These are phyloP conservation scores for Lodderomyces theae DNA, from an alignment of 1,139 yeast genomes.

Conservation along the genomic window DNA sequence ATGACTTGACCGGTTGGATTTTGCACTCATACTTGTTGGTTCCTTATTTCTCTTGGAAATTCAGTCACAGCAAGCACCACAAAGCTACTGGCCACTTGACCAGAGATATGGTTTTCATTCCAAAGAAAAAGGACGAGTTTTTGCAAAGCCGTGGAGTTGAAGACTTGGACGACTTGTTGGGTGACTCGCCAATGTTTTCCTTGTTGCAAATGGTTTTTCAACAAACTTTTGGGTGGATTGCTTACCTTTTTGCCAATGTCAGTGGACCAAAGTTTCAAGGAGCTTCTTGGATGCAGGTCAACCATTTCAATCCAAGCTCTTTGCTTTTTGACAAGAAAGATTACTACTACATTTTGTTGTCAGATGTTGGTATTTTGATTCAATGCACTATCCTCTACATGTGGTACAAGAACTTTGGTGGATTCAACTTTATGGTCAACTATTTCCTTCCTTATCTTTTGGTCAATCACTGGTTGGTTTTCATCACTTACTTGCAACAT, in stretches of 20 bases:
- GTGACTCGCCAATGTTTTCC: conserved; percentile 55
- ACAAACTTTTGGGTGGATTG: conserved; percentile 55
- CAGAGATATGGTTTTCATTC: conserved; percentile 62
- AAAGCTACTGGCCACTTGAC: conserved; percentile 61
- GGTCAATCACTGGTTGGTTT: conserved; percentile 65
- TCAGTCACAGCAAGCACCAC: conserved; percentile 59
- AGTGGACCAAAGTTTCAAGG: conserved; percentile 51
- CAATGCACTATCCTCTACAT: conserved; percentile 42
- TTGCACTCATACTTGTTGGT: conserved; percentile 57
- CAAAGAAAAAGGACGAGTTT: conserved; percentile 50
- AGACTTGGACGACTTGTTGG: conserved; percentile 46
- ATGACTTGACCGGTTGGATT: conserved; percentile 59
- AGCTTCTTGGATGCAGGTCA: conserved; percentile 28
- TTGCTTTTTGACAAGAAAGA: conserved; percentile 55
- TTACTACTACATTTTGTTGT: conserved; percentile 51
- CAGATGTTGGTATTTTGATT: conserved; percentile 51
- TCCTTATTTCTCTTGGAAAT: conserved; percentile 65
- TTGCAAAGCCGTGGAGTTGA: conserved; percentile 24
- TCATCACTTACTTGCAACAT: conserved; percentile 60
- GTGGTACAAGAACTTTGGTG: conserved; percentile 49
- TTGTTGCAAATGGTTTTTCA: conserved; percentile 43
- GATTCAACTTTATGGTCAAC: conserved; percentile 46
- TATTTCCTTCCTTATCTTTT: conserved; percentile 57
- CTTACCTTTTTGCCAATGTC: conserved; percentile 48
- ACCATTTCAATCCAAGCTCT: conserved; percentile 53